Base-by-base conservation (phyloP, 2,329 filamentous ascomycete genomes). In the Zasmidium cellare region DNA sequence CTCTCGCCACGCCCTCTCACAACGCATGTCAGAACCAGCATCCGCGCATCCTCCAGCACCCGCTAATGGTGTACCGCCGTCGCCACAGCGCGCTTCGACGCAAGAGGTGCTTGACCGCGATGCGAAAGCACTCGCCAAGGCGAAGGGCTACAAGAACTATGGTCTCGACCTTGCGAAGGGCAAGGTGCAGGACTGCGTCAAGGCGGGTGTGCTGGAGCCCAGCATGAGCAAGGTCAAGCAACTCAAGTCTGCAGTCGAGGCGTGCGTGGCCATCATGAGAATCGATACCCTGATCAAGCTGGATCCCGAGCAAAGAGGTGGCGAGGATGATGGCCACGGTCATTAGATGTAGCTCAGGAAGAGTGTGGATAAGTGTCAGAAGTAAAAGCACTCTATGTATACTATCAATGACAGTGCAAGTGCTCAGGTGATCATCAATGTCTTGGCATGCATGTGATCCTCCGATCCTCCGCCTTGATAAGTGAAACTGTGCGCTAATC, bases 121-220 rank as follows among this genome's bases (percentile, higher is more conserved):
- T 70, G 91, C 94, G 76, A 96, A 96, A 83, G 87, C 87, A 53
- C 83, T 94, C 58, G 91, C 92, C 50, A 91, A 91, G 77, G 94
- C 93, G 80, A 97, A 96, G 86, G 90, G 90, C 69, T 99, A 97
- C 83, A 94, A 93, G 80, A 99, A 99, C 83, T 99, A 99, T 76
- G 94, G 94, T 51, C 82, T 99, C 58, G 96, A 99, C 76, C 81
- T 99, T 69, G 82, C 82, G 57, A 92, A 90, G 75, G 94, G 94
- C 67, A 93, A 91, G 75, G 91, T 97, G 58, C 88, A 92, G 55
- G 94, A 99, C 76, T 87, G 91, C 79, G 81, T 99, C 71, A 97
- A 97, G 84, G 87, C 91, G 12, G 94, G 94, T 72, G 92, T 99
- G 61, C 77, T 99, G 72, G 94, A 99, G 81, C 94, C 94, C 28